Percentiles rank a stretch among this genome's conserved stretches.
These are phyloP conservation scores for Diaporthe ilicicola DNA, from an alignment of 2,329 filamentous ascomycete genomes.

Conservation along the genomic window DNA sequence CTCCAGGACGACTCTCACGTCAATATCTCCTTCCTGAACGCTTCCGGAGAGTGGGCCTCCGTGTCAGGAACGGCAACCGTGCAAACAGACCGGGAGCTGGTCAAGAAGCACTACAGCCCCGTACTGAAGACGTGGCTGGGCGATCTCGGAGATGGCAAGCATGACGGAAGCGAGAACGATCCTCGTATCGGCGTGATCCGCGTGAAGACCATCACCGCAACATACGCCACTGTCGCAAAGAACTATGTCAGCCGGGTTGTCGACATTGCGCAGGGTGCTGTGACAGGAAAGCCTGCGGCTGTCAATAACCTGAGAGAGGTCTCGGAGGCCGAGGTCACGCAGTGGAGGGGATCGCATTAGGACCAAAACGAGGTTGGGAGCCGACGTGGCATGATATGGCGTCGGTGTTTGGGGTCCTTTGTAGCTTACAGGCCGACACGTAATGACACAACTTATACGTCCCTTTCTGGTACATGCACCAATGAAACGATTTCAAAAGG, in stretches of 20 bases:
- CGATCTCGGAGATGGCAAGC: constrained; percentile 82
- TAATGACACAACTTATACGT: not conserved
- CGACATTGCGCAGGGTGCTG: constrained; percentile 78
- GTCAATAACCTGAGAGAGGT: constrained; percentile 83
- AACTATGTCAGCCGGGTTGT: constrained; percentile 70
- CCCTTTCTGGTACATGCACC: too few relatives aligned
- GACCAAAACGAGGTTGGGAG: not conserved
- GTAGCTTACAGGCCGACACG: not conserved
- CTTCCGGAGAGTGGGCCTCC: constrained; percentile 84
- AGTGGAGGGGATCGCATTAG: constrained; percentile 59
- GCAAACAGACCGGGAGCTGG: constrained; percentile 71
- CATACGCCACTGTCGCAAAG: constrained; percentile 73
- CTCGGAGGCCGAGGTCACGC: constrained; percentile 68
- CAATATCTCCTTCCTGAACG: constrained; percentile 84
- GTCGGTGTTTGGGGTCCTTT: not conserved
- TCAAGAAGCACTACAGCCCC: constrained; percentile 80
- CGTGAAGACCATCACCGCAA: constrained; percentile 75
- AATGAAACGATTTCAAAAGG: not conserved
- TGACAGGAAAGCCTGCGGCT: constrained; percentile 75
- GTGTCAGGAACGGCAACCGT: constrained; percentile 78
- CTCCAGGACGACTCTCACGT: constrained; percentile 75
- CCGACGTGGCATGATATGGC: not conserved
- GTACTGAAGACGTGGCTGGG: constrained; percentile 85
- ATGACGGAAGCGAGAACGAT: constrained; percentile 83
- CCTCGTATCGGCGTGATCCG: constrained; percentile 84